These are phyloP conservation scores for Sporopachydermia cereana DNA, from an alignment of 1,139 yeast genomes.

Conservation along the genomic window DNA sequence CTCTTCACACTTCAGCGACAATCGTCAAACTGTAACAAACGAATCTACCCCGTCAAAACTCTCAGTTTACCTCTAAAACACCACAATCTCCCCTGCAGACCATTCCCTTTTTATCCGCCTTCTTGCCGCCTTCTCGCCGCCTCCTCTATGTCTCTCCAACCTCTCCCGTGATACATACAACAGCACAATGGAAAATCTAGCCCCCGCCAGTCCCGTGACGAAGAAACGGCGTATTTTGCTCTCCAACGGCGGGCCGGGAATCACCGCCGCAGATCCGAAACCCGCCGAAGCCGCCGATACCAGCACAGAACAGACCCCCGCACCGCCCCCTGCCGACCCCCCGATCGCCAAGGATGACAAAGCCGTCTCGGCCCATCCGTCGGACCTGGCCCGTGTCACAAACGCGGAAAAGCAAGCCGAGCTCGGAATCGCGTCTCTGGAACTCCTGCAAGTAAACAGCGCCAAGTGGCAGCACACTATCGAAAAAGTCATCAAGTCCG, in stretches of 20 bases:
- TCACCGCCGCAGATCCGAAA: too few species aligned
- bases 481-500: conserved; percentile 70
- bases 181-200: not conserved
- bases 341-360: not conserved
- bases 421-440: not conserved
- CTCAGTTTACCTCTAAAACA: too few species aligned
- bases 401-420: not conserved
- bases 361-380: not conserved
- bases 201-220: not conserved
- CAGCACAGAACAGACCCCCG: not conserved
- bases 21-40: too few species aligned
- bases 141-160: too few species aligned
- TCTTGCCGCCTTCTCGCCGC: too few species aligned
- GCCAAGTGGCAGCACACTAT: conserved; percentile 72
- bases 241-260: not conserved
- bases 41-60: too few species aligned
- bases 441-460: conserved; percentile 12
- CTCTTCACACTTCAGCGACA: too few species aligned
- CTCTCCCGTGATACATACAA: too few species aligned
- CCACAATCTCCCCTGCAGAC: too few species aligned
- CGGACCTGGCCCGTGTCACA: too few species aligned
- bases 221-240: conserved; percentile 2
- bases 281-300: not conserved
- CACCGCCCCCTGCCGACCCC: not conserved
- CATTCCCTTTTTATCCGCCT: too few species aligned